These are phyloP conservation scores for Rhododendron griersonianum DNA, from an alignment of 148 eudicot genomes.

Conservation along the genomic window DNA sequence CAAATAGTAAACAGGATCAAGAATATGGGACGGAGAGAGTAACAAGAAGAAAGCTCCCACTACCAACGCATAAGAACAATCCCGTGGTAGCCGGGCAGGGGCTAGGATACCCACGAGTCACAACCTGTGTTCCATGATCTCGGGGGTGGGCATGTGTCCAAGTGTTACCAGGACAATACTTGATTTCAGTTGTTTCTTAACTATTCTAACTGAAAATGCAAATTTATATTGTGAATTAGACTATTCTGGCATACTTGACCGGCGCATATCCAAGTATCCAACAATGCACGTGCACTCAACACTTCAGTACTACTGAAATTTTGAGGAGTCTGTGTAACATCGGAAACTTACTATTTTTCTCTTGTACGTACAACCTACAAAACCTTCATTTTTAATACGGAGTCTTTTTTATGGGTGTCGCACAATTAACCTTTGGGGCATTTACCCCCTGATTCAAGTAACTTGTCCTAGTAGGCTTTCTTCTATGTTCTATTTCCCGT, in stretches of 20 bases:
- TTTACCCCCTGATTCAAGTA: background rate
- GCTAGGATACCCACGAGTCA: background rate
- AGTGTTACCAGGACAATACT: background rate
- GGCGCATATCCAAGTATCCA: background rate
- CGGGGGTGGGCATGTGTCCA: background rate
- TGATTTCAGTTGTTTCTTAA: background rate
- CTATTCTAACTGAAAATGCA: background rate
- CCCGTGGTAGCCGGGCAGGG: background rate
- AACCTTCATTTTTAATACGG: background rate
- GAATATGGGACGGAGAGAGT: too few relatives aligned
- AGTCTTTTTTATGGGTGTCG: background rate
- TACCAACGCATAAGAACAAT: background rate
- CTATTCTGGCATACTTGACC: background rate
- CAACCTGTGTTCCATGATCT: background rate
- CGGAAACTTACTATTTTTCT: background rate
- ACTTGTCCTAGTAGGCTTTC: background rate
- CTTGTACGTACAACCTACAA: background rate
- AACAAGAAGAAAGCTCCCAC: background rate
- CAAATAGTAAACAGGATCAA: too few relatives aligned
- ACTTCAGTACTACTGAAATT: background rate
- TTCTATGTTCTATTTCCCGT: background rate
- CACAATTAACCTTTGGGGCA: background rate
- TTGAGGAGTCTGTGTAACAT: background rate
- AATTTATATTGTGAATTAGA: background rate
- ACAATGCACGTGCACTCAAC: background rate